phyloP scores from a whole-genome alignment of 805 yeast genomes.

The Starmerella bombicola region DNA sequence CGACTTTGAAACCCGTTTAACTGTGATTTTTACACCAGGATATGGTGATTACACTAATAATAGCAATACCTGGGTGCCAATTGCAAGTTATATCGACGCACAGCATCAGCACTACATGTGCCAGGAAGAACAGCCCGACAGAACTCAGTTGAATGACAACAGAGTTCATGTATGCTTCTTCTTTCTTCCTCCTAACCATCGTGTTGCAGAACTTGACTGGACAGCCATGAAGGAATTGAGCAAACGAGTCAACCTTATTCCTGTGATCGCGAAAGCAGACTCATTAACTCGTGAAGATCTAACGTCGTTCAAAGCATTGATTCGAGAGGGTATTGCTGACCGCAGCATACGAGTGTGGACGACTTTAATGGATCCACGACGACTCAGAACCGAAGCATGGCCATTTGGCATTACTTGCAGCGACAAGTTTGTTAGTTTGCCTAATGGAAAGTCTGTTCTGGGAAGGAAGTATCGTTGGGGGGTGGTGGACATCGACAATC shows the following conservation, averaged over 20 bases:
- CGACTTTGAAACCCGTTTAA: conserved; percentile 62
- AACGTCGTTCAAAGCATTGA: conserved; percentile 51
- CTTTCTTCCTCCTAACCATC: conserved; percentile 85
- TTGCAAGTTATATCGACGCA: conserved; percentile 78
- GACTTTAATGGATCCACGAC: background rate
- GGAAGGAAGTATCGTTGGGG: conserved; percentile 93
- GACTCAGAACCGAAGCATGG: conserved; percentile 32
- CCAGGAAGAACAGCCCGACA: conserved; percentile 83
- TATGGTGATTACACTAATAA: conserved; percentile 86
- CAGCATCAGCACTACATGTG: conserved; percentile 81
- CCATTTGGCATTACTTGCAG: conserved; percentile 60
- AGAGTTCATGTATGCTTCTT: conserved; percentile 86
- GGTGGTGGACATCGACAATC: conserved; percentile 74
- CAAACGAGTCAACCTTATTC: conserved; percentile 72
- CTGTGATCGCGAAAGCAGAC: conserved; percentile 81
- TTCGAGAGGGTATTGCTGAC: conserved; percentile 70
- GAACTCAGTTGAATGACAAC: conserved; percentile 45
- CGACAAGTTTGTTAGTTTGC: conserved; percentile 45
- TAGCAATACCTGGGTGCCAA: conserved; percentile 73
- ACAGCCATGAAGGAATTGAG: conserved; percentile 76
- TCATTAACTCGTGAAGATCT: conserved; percentile 63
- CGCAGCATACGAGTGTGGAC: conserved; percentile 63
- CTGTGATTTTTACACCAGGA: conserved; percentile 85
- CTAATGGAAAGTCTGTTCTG: conserved; percentile 50
- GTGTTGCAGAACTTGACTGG: conserved; percentile 77